Conservation (phyloP, 139 green algal genomes). For the Mychonastes homosphaera region DNA sequence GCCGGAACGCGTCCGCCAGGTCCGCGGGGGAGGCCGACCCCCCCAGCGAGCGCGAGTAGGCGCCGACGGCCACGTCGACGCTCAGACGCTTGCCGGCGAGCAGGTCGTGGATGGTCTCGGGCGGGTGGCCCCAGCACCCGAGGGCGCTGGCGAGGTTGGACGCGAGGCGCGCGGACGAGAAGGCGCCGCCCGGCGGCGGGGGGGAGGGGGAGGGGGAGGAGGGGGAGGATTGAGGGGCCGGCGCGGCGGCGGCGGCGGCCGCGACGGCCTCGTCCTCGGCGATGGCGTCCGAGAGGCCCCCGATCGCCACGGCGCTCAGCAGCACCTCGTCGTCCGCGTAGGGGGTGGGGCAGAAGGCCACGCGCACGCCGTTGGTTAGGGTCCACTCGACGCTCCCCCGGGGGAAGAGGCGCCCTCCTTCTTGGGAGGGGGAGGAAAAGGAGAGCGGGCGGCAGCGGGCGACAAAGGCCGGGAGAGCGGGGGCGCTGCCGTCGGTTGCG, state of each 20-base stretch:
- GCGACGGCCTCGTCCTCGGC: too few relatives aligned
- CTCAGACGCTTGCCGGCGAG: constrained; percentile 10
- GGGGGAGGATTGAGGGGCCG: background rate
- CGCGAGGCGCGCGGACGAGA: background rate
- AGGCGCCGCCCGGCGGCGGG: too few relatives aligned
- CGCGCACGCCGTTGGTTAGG: constrained; percentile 73
- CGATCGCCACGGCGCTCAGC: constrained; percentile 50
- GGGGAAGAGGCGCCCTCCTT: too few relatives aligned
- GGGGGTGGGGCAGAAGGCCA: constrained; percentile 55
- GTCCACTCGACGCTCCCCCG: constrained; percentile 52
- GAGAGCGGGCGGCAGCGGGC: too few relatives aligned
- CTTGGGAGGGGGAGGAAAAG: too few relatives aligned
- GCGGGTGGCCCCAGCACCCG: background rate
- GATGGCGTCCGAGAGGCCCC: constrained; percentile 56
- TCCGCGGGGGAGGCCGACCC: constrained; percentile 57
- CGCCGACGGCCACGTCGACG: constrained; percentile 20
- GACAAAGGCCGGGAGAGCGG: too few relatives aligned
- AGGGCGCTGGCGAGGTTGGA: background rate
- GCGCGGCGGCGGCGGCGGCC: too few relatives aligned
- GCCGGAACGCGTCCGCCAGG: constrained; percentile 62
- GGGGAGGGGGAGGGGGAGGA: background rate
- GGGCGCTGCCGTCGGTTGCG: too few relatives aligned
- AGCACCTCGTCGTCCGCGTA: constrained; percentile 77
- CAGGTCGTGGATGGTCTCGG: background rate
- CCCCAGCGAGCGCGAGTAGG: constrained; percentile 52